Evolutionary conservation across 2,329 filamentous ascomycete genomes (phyloP).

Genomic region (Elsinoe perseae): DNA sequence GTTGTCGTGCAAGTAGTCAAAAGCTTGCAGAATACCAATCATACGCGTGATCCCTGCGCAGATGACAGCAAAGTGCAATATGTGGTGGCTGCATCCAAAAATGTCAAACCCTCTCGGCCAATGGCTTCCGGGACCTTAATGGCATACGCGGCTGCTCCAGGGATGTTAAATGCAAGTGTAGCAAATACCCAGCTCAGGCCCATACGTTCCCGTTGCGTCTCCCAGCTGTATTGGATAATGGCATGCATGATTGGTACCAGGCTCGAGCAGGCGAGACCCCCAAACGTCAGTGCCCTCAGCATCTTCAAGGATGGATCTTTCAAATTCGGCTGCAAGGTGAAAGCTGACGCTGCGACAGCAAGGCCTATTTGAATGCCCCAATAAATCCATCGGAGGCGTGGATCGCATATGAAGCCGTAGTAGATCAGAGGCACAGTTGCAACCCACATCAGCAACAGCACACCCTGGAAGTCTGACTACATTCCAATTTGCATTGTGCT

Average conservation of each 20-base stretch:
- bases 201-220: slow-evolving; percentile 13
- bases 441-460: slow-evolving; percentile 20
- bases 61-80: slow-evolving; percentile 28
- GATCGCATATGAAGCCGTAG: slow-evolving; percentile 21
- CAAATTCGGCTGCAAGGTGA: slow-evolving; percentile 19
- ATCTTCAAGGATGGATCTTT: slow-evolving; percentile 15
- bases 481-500: slow-evolving; percentile 13
- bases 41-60: slow-evolving; percentile 20
- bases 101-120: slow-evolving; percentile 27
- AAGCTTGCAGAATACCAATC: slow-evolving; percentile 21
- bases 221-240: slow-evolving; percentile 13
- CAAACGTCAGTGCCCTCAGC: slow-evolving; percentile 14
- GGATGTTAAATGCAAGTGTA: slow-evolving; percentile 12
- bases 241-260: slow-evolving; percentile 19
- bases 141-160: neutral
- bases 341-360: slow-evolving; percentile 9
- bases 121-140: slow-evolving; percentile 14
- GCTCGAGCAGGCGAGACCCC: slow-evolving; percentile 19
- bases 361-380: slow-evolving; percentile 15
- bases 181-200: slow-evolving; percentile 7
- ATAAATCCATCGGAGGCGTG: slow-evolving; percentile 15
- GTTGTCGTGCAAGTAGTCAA: slow-evolving; percentile 2
- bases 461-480: slow-evolving; percentile 21
- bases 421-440: slow-evolving; percentile 21
- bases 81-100: slow-evolving; percentile 26